phyloP scores from a whole-genome alignment of 495 filamentous ascomycete species.

The Pyronema omphalodes region DNA sequence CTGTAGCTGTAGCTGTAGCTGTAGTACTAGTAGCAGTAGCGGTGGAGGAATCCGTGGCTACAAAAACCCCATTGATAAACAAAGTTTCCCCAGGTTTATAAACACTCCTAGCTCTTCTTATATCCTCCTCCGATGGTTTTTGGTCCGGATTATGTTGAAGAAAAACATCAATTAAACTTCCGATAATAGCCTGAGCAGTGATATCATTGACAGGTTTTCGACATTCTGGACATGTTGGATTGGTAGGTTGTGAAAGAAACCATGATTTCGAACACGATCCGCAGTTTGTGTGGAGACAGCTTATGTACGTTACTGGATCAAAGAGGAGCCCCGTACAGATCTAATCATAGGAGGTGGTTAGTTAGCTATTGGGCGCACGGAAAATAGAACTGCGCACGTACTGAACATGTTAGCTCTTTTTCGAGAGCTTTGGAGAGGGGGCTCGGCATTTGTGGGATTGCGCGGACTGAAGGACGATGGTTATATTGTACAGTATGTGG shows the following conservation, averaged over 20 bases:
- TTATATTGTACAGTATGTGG: no score
- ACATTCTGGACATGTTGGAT: constrained; percentile 68
- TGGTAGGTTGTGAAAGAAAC: constrained; percentile 40
- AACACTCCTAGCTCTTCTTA: constrained; percentile 44
- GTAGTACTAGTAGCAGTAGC: background rate
- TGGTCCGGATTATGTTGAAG: constrained; percentile 56
- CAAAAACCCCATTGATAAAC: constrained; percentile 30
- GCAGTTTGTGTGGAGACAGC: constrained; percentile 96
- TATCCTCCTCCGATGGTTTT: constrained; percentile 46
- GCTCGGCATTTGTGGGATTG: no score
- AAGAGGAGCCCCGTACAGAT: constrained; percentile 94
- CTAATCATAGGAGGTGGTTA: constrained; percentile 30
- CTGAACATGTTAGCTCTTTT: constrained; percentile 80
- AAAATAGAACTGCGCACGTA: constrained; percentile 26
- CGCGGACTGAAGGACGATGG: no score
- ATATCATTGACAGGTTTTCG: constrained; percentile 67
- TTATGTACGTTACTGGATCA: constrained; percentile 86
- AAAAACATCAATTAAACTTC: constrained; percentile 64
- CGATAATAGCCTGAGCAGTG: constrained; percentile 65
- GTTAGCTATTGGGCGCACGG: constrained; percentile 2
- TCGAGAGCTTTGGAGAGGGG: constrained; percentile 32
- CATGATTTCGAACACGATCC: constrained; percentile 86
- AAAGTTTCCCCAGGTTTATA: constrained; percentile 69
- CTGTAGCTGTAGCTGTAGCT: no score
- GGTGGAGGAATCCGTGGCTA: background rate